Base-by-base conservation (phyloP, 345 rosid genomes). In the Mangifera indica region DNA sequence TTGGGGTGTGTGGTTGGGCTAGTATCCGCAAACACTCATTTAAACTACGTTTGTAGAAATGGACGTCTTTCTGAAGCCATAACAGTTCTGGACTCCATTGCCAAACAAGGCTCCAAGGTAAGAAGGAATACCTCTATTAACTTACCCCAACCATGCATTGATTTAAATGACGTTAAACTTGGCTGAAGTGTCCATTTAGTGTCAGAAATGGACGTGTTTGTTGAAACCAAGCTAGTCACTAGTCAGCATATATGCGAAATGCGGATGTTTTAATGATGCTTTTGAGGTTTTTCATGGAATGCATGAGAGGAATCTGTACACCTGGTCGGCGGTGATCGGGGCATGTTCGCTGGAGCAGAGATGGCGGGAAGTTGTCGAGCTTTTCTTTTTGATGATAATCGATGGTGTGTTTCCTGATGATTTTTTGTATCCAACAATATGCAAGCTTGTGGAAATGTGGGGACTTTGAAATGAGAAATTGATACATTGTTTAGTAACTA, bases 311-410 rank as follows among this genome's bases (percentile, higher is more conserved):
- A 87, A 88, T 59, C 49, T 93, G 78, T 91, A 82, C 53, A 59
- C 94, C 0, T 93, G 97, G 96, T 93, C 98, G 26, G 94, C 98
- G 7, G 90, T 93, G 86, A 86, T 93, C n/a, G 96, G 94, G 21
- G 97, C 90, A 4, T 90, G 77, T 68, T 84, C 84, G 5, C 85
- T 96, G 70, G 87, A 83, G 59, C 79, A 76, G 62, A 80, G 87
- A 73, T 91, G 93, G 90, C 77, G 70, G 72, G 90, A 91, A 76
- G 96, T 85, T 48, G 82, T 91, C 62, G 80, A 78, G 64, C 80
- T 93, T 29, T 93, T 89, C 81, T 56, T 69, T 81, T 52, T 67
- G 83, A 93, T 93, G 96, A 72, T 87, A 87, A 66, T 60, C 49
- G 94, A 84, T 20, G 88, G 86, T 54, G 81, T 87, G 72, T 71